Percentiles rank a stretch among this genome's conserved stretches.
Conservation (phyloP, 306 rosid genomes). For the Malus asiatica region DNA sequence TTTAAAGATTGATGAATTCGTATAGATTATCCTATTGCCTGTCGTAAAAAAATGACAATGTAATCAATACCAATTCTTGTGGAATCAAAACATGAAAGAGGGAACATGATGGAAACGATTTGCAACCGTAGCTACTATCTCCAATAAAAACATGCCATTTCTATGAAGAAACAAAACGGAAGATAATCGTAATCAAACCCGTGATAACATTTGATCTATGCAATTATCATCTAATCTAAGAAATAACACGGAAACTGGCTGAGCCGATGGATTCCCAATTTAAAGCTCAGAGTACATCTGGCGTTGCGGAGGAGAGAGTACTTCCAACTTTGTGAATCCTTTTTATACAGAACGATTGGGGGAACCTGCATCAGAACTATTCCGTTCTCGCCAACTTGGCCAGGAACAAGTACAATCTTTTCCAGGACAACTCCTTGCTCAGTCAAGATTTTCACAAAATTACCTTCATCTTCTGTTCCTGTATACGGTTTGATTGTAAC, state of each 20-base stretch:
- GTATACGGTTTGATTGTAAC: neutral
- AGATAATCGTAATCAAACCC: neutral
- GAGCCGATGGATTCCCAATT: neutral
- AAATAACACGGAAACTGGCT: neutral
- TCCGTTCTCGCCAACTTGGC: neutral
- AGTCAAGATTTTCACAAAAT: neutral
- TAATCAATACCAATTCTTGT: too few species aligned
- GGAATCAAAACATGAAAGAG: neutral
- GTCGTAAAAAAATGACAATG: too few species aligned
- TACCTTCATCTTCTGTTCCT: constrained; percentile 1
- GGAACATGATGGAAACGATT: too few species aligned
- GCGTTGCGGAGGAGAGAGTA: neutral
- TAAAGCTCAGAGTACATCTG: neutral
- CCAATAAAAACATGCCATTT: neutral
- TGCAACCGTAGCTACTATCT: too few species aligned
- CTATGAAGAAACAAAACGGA: neutral
- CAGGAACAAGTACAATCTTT: neutral
- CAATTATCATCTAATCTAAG: neutral
- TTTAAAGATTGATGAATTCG: too few species aligned
- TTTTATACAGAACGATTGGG: neutral
- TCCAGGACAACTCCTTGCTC: neutral
- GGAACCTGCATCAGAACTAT: neutral
- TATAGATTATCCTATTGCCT: too few species aligned
- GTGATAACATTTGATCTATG: neutral
- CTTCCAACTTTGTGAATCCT: neutral